Conservation (phyloP, 345 rosid genomes). For the Lepidium sativum region DNA sequence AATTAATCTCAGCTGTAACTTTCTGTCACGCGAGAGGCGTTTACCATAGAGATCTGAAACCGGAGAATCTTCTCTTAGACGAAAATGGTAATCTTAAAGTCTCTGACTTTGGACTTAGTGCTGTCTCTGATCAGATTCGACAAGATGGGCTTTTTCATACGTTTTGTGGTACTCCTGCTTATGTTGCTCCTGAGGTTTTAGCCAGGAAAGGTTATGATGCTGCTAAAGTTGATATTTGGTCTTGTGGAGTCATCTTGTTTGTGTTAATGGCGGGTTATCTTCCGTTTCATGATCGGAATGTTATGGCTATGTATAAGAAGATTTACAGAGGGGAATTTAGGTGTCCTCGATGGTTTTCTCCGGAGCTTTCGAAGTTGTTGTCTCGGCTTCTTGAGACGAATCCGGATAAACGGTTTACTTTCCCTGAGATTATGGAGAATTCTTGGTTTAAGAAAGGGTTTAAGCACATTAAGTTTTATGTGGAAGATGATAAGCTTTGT, state of each 20-base stretch:
- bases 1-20: conserved; percentile 63
- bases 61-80: conserved; percentile 71
- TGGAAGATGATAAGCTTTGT: conserved; percentile 46
- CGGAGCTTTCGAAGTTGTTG: conserved; percentile 45
- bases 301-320: conserved; percentile 74
- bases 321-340: conserved; percentile 68
- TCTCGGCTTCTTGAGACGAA: conserved; percentile 52
- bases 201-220: conserved; percentile 70
- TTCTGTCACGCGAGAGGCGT: conserved; percentile 83
- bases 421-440: conserved; percentile 62
- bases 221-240: conserved; percentile 79
- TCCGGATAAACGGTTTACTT: conserved; percentile 57
- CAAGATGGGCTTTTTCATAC: conserved; percentile 77
- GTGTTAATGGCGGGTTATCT: conserved; percentile 65
- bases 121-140: conserved; percentile 65
- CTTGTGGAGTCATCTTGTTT: conserved; percentile 82
- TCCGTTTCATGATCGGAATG: conserved; percentile 75
- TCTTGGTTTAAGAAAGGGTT: conserved; percentile 74
- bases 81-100: conserved; percentile 67
- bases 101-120: conserved; percentile 81
- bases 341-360: conserved; percentile 67
- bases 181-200: conserved; percentile 84
- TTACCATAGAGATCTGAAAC: conserved; percentile 77
- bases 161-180: conserved; percentile 78
- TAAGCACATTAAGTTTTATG: conserved; percentile 54